A percentile compares a stretch with the other conserved stretches of the same genome.
phyloP scores from a whole-genome alignment of 2,329 filamentous ascomycete species.

The Leptographium lundbergii region DNA sequence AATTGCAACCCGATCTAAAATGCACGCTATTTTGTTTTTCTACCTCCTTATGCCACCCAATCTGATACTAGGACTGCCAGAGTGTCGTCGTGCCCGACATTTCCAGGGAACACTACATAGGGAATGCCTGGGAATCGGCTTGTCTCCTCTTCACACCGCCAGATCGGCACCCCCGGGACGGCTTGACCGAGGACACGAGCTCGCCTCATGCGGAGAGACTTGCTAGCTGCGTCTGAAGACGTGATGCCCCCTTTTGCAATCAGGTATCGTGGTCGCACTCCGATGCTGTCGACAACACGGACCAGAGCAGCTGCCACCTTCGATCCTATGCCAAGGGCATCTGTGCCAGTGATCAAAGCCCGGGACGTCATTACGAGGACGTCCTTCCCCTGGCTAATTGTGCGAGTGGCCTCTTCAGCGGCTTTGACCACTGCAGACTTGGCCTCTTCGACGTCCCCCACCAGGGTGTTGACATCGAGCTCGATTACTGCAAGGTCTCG shows the following conservation, averaged over 20 bases:
- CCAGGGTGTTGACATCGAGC: constrained; percentile 34
- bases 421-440: constrained; percentile 19
- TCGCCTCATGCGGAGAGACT: constrained; percentile 38
- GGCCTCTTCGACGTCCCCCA: constrained; percentile 18
- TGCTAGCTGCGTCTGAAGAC: constrained; percentile 44
- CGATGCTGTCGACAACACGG: background rate
- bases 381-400: constrained; percentile 27
- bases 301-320: constrained; percentile 36
- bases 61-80: constrained; percentile 28
- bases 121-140: constrained; percentile 37
- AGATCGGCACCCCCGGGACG: constrained; percentile 43
- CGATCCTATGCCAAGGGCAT: constrained; percentile 16
- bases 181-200: constrained; percentile 45
- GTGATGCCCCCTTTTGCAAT: constrained; percentile 50
- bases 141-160: constrained; percentile 41
- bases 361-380: constrained; percentile 48
- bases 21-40: background rate
- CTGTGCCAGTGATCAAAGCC: constrained; percentile 27
- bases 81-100: constrained; percentile 38
- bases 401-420: constrained; percentile 22
- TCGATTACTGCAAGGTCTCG: constrained; percentile 30
- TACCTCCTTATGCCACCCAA: background rate
- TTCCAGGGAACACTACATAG: constrained; percentile 46
- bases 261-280: constrained; percentile 37
- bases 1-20: background rate